Base-by-base conservation (phyloP, 768 basidiomycete genomes). In the Xerocomellus intermedius region DNA sequence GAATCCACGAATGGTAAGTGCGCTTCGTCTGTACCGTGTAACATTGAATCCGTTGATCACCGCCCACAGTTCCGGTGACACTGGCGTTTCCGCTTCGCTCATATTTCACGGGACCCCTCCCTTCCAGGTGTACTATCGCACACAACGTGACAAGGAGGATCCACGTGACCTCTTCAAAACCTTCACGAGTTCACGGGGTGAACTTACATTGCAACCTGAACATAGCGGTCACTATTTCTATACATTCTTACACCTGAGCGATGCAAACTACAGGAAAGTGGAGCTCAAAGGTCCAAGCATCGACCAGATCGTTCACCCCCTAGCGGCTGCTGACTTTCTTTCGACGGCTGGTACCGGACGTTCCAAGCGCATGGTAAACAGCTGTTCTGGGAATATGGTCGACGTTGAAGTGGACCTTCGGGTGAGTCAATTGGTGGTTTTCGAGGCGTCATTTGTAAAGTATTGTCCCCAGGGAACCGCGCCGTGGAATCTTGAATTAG, bases 211-310 rank as follows among this genome's bases (percentile, higher is more conserved):
- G 16, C 88, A 93, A 67, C 95, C 96, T 3, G 88, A 95, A 38
- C 82, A 84, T 46, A 94, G 91, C 56, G 95, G 95, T 8, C 87
- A 89, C 61, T 98, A 97, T 69, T 81, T 81, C 9, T 98, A 95
- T 74, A 82, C 79, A 1, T 94, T 95, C 73, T 73, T 80, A 8
- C 78, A 85, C 32, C 72, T 98, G 56, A 90, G 87, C 66, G 95
- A 98, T 68, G 77, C 81, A 10, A 84, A 94, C 67, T 98, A 98
- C 72, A 80, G 82, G 63, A 84, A 82, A 60, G 78, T 93, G 26
- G 81, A 84, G 21, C 75, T 97, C 19, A 77, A 84, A 36, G 87
- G 88, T 22, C 84, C 89, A 39, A 84, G 82, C 55, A 91, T 95
- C 61, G 85, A 91, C 52, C 91, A 96, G 71, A 78, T 90, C 36